Evolutionary conservation across 495 filamentous ascomycete genomes (phyloP), one percentile per base, ranked within the genome.

Genomic region (Choiromyces venosus): DNA sequence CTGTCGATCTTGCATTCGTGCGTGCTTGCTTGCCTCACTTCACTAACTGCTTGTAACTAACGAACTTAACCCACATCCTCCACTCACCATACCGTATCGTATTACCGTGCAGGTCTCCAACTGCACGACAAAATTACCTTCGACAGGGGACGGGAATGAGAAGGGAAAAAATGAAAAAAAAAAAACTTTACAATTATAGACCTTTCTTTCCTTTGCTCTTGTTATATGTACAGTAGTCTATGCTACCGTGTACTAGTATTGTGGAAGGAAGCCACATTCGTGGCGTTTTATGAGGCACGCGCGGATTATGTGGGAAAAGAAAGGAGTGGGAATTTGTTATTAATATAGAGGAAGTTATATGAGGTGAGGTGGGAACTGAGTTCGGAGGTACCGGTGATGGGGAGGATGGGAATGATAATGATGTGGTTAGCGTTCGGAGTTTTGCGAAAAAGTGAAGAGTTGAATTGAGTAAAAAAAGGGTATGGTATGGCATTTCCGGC

Each of bases 1-100:
- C 71, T 73, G 68, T 71, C 39, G 68, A 73, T 73, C 70, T 37
- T 35, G 38, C 42, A 46, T 19, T 65, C 66, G 19, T 64, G 39
- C 33, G 67, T 69, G 12, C 40, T 21, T 70, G 38, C n/a, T 29
- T 33, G 52, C 52, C 25, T 0, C 1, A 33, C 25, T 29, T n/a
- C n/a, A n/a, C n/a, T n/a, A n/a, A n/a, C n/a, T n/a, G n/a, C n/a
- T n/a, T n/a, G n/a, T n/a, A 44, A 44, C 42, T 9, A 44, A 44
- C 42, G 6, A 44, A 21, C 42, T 18, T 19, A 42, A 42, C 12
- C 9, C 42, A 44, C 42, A 44, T 44, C 42, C 42, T 44, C 42
- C 42, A 44, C 42, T 18, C 42, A 5, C 42, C 42, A 19, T 42
- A 16, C 39, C 39, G 39, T 42, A 42, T 42, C 18, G 39, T 42